phyloP scores from a whole-genome alignment of 345 rosid genomes.

The Eucalyptus sideroxylon region DNA sequence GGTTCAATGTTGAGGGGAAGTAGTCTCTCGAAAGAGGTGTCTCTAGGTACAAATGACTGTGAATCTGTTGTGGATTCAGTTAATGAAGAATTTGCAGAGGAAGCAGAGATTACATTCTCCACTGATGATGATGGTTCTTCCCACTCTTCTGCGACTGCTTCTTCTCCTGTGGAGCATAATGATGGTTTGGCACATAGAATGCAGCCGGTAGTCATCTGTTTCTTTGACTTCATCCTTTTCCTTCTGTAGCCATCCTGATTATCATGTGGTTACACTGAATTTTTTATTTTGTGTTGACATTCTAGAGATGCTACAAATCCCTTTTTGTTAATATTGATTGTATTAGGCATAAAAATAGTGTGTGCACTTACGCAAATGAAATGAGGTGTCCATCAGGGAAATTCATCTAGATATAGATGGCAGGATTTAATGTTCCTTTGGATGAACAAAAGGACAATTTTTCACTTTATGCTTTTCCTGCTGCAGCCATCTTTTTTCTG shows the following conservation, averaged over 20 bases:
- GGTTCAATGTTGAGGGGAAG: slow-evolving; percentile 27
- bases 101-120: slow-evolving; percentile 60
- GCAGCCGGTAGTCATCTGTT: slow-evolving; percentile 22
- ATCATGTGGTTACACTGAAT: not conserved
- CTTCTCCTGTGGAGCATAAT: slow-evolving; percentile 24
- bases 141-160: not conserved
- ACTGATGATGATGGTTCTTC: slow-evolving; percentile 69
- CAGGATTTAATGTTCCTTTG: not conserved
- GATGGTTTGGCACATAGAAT: slow-evolving; percentile 21
- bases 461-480: not conserved
- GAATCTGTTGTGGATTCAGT: slow-evolving; percentile 58
- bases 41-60: slow-evolving; percentile 17
- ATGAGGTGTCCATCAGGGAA: not conserved
- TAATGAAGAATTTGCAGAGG: slow-evolving; percentile 68
- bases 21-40: slow-evolving; percentile 19
- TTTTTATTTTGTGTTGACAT: not conserved
- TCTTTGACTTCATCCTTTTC: not conserved
- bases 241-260: not conserved
- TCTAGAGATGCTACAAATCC: not conserved
- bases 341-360: not conserved
- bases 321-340: not conserved
- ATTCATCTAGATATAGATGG: not conserved
- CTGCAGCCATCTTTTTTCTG: not conserved
- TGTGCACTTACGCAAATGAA: not conserved
- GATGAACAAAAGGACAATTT: not conserved